Percentiles rank a stretch among this genome's conserved stretches.
Conservation (phyloP, 2,329 filamentous ascomycete genomes). For the Trichoderma semiorbis region DNA sequence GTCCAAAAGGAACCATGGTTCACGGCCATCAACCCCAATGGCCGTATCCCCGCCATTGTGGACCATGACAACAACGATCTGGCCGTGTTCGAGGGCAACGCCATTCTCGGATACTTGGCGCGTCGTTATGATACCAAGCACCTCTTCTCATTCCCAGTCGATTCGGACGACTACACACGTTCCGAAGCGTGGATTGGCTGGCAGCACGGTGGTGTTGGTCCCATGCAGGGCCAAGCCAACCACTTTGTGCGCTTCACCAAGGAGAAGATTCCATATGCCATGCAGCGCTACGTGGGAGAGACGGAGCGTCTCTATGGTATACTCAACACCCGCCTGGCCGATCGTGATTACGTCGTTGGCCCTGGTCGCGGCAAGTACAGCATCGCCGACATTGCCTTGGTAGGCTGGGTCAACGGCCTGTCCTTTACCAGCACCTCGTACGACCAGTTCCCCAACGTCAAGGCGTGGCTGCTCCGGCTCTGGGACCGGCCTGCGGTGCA, state of each 20-base stretch:
- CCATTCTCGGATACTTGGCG: conserved; percentile 70
- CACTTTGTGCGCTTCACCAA: conserved; percentile 68
- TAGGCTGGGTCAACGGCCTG: conserved; percentile 62
- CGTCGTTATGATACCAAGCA: conserved; percentile 66
- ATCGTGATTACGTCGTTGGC: conserved; percentile 53
- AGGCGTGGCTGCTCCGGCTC: conserved; percentile 71
- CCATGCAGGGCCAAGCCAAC: conserved; percentile 71
- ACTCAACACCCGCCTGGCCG: conserved; percentile 61
- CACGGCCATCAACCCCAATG: conserved; percentile 60
- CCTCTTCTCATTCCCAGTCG: conserved; percentile 36
- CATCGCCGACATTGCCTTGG: conserved; percentile 69
- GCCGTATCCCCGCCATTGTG: conserved; percentile 62
- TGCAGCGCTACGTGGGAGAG: conserved; percentile 74
- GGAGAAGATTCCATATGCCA: conserved; percentile 66
- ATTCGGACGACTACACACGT: conserved; percentile 37
- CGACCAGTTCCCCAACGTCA: conserved; percentile 66
- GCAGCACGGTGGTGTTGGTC: conserved; percentile 73
- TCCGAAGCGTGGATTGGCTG: conserved; percentile 56
- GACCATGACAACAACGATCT: conserved; percentile 62
- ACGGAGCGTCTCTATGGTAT: conserved; percentile 70
- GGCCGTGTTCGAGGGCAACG: conserved; percentile 69
- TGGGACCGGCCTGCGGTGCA: conserved; percentile 64
- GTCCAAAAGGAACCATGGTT: conserved; percentile 67
- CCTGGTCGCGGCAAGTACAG: conserved; percentile 53
- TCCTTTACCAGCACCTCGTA: conserved; percentile 40